Base-by-base conservation (phyloP, 2,329 filamentous ascomycete genomes). In the Grosmannia penicillata region DNA sequence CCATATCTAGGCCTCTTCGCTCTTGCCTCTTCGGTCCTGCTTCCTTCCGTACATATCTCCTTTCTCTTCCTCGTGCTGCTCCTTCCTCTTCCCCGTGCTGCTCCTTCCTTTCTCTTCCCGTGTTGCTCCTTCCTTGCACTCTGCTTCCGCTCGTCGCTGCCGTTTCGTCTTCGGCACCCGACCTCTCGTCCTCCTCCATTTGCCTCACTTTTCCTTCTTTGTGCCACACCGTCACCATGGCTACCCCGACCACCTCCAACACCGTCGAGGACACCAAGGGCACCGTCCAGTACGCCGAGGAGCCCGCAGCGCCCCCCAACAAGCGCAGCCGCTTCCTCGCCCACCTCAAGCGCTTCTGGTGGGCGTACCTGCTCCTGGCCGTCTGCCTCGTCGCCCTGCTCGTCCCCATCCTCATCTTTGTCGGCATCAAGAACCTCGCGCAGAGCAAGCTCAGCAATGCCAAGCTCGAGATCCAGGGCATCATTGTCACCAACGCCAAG, bases 261-360 rank as follows among this genome's bases (percentile, higher is more conserved):
- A 28, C 25, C 13, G 33, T 30, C 4, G 33, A 38, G 8, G 34
- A 40, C 22, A 11, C 17, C 3, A n/a, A n/a, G n/a, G n/a, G n/a
- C n/a, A 19, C 26, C 4, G 27, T 42, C 18, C 32, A 26, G 22
- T 33, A 42, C 14, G 10, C 27, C n/a, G 43, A 45, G 34, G 32
- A 29, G 4, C n/a, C 34, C 11, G 14, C 7, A 13, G 9, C 8
- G 28, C 26, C 9, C 3, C 21, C 32, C 9, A 37, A 32, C 25
- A 19, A 22, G 26, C n/a, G n/a, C n/a, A 30, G 17, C 19, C 29
- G 39, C 19, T 15, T 38, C 29, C 15, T 25, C 6, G 26, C 7
- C 10, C 69, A 74, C 51, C 67, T 65, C 52, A 63, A 56, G 50
- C 63, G 59, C 47, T 76, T 68, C 48, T 79, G 75, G 75, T 79